Percentiles rank a stretch among this genome's conserved stretches.
phyloP scores from a whole-genome alignment of 768 basidiomycete genomes.

The Agaricus sinodeliciosus region DNA sequence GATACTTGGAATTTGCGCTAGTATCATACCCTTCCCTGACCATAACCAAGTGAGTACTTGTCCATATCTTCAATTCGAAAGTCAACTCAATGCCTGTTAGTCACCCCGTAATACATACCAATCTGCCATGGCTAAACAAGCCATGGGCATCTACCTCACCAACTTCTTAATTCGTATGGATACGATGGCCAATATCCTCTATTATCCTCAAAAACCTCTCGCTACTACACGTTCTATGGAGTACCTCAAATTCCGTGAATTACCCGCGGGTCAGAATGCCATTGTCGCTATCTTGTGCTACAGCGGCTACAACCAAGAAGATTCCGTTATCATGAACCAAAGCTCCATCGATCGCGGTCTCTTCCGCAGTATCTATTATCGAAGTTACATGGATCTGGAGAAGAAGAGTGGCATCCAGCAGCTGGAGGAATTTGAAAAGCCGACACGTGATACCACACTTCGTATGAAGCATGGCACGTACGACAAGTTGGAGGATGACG shows the following conservation, averaged over 20 bases:
- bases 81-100: slow-evolving; percentile 30
- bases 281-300: slow-evolving; percentile 98
- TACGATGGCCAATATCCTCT: slow-evolving; percentile 99
- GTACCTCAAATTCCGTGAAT: slow-evolving; percentile 96
- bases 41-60: slow-evolving; percentile 81
- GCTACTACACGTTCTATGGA: slow-evolving; percentile 99
- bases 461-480: slow-evolving; percentile 98
- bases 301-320: slow-evolving; percentile 99
- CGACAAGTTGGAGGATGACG: slow-evolving; percentile 96
- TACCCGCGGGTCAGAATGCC: slow-evolving; percentile 98
- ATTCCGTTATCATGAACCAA: slow-evolving; percentile 99
- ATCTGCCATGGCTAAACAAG: slow-evolving; percentile 99
- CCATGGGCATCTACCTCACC: slow-evolving; percentile 98
- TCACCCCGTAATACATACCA: slow-evolving; percentile 99
- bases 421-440: slow-evolving; percentile 96
- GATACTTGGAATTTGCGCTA: slow-evolving; percentile 98
- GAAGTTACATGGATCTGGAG: slow-evolving; percentile 97
- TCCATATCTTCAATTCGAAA: not conserved
- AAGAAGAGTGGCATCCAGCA: slow-evolving; percentile 92
- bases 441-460: slow-evolving; percentile 85
- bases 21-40: slow-evolving; percentile 99
- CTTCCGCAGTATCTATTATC: slow-evolving; percentile 97
- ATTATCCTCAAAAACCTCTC: slow-evolving; percentile 98
- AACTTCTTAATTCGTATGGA: slow-evolving; percentile 99
- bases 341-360: slow-evolving; percentile 96